A percentile compares a stretch with the other conserved stretches of the same genome.
These are phyloP conservation scores for Solanum peruvianum DNA, from an alignment of 257 asterid species.

Conservation along the genomic window DNA sequence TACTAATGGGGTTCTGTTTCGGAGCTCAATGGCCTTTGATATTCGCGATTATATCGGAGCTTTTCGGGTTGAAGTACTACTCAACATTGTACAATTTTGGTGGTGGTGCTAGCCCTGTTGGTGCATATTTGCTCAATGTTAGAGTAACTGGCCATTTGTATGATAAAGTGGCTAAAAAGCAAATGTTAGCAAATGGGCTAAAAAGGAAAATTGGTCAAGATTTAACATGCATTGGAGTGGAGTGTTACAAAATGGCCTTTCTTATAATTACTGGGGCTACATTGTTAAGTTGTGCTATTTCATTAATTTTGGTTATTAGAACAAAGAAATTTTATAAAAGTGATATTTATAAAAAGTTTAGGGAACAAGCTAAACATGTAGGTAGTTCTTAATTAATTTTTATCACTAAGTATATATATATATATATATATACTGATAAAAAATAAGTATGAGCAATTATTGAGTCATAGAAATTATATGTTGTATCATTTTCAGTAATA, in stretches of 20 bases:
- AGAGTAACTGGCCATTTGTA: constrained; percentile 36
- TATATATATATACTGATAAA: not conserved
- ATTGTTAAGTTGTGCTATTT: constrained; percentile 19
- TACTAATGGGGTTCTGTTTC: constrained; percentile 32
- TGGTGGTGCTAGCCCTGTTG: constrained; percentile 49
- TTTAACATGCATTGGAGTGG: constrained; percentile 29
- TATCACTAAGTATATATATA: not conserved
- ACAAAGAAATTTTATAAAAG: constrained; percentile 43
- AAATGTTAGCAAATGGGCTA: constrained; percentile 25
- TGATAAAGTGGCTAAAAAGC: constrained; percentile 34
- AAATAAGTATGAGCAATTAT: not conserved
- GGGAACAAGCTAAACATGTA: constrained; percentile 14
- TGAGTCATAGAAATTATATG: not conserved
- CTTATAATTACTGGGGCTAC: constrained; percentile 35
- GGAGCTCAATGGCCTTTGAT: constrained; percentile 48
- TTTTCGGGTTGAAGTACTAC: constrained; percentile 41
- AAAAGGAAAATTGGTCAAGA: constrained; percentile 22
- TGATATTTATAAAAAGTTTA: constrained; percentile 47
- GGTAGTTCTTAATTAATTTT: not conserved
- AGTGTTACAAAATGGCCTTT: constrained; percentile 36
- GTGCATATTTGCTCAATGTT: constrained; percentile 41
- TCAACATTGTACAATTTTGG: constrained; percentile 40
- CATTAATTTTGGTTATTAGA: constrained; percentile 32
- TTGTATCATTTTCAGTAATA: not conserved
- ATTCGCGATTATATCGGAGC: constrained; percentile 32